Evolutionary conservation across 495 filamentous ascomycete species (phyloP).

Genomic region (Aspergillus steynii): DNA sequence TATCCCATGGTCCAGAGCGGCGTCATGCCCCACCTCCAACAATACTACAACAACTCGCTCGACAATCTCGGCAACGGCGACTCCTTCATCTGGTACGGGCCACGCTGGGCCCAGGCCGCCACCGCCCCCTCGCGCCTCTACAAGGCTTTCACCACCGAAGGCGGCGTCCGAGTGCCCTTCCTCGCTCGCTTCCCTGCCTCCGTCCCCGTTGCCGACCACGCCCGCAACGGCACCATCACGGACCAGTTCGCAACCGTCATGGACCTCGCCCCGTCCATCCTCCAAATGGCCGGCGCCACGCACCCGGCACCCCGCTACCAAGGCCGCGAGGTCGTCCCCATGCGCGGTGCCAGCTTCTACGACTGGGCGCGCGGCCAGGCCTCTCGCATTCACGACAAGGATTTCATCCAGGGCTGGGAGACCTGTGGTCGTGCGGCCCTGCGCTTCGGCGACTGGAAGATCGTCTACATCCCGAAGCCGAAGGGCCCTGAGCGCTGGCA

Average conservation of each 20-base stretch:
- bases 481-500: slow-evolving; percentile 52
- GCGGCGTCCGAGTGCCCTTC: slow-evolving; percentile 60
- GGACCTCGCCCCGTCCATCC: slow-evolving; percentile 61
- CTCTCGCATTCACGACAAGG: slow-evolving; percentile 45
- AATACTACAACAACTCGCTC: slow-evolving; percentile 63
- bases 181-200: slow-evolving; percentile 50
- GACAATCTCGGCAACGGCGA: slow-evolving; percentile 62
- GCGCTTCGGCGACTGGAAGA: slow-evolving; percentile 51
- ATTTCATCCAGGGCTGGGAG: slow-evolving; percentile 52
- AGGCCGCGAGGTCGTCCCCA: slow-evolving; percentile 56
- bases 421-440: slow-evolving; percentile 47
- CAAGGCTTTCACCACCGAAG: slow-evolving; percentile 64
- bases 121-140: slow-evolving; percentile 63
- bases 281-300: slow-evolving; percentile 60
- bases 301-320: slow-evolving; percentile 59
- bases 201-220: slow-evolving; percentile 23
- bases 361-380: slow-evolving; percentile 37
- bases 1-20: slow-evolving; percentile 55
- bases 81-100: slow-evolving; percentile 67
- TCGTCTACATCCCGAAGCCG: slow-evolving; percentile 49
- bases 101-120: slow-evolving; percentile 63
- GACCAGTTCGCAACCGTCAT: slow-evolving; percentile 63
- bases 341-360: slow-evolving; percentile 56
- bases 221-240: slow-evolving; percentile 41
- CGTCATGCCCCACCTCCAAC: slow-evolving; percentile 54